Percentiles rank a stretch among this genome's conserved stretches.
These are phyloP conservation scores for Dryas drummondii DNA, from an alignment of 306 rosid species.

Conservation along the genomic window DNA sequence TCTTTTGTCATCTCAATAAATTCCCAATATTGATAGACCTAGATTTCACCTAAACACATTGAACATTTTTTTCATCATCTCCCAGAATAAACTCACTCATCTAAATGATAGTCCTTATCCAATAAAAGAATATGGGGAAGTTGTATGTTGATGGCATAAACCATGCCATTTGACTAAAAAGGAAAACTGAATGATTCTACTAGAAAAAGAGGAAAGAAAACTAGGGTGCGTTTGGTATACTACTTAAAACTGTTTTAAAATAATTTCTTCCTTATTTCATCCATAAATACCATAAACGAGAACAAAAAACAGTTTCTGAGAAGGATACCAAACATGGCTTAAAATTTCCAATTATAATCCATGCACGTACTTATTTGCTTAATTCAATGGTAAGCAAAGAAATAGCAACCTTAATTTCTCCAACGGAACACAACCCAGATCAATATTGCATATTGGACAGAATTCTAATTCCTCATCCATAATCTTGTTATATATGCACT, in stretches of 20 bases:
- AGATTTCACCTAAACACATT: background rate
- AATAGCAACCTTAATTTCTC: conserved; percentile 61
- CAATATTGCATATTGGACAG: conserved; percentile 69
- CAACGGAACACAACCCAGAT: conserved; percentile 63
- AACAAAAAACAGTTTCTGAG: too few relatives aligned
- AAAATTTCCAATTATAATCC: background rate
- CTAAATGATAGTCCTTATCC: background rate
- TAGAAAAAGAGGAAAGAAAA: background rate
- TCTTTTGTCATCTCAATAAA: background rate
- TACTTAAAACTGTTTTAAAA: too few relatives aligned
- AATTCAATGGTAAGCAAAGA: conserved; percentile 3
- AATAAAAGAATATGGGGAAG: background rate
- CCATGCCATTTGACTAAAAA: background rate
- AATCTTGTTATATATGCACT: conserved; percentile 65
- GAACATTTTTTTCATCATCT: background rate
- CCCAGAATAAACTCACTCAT: background rate
- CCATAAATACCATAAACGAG: too few relatives aligned
- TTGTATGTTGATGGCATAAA: conserved; percentile 7
- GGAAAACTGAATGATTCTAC: background rate
- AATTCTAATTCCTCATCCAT: conserved; percentile 53
- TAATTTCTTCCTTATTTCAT: too few relatives aligned
- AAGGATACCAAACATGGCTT: too few relatives aligned
- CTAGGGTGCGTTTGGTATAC: background rate
- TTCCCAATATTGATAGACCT: background rate
- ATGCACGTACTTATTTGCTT: background rate